Conservation (phyloP, 2,329 filamentous ascomycete genomes). For the Piedraia hortae region DNA sequence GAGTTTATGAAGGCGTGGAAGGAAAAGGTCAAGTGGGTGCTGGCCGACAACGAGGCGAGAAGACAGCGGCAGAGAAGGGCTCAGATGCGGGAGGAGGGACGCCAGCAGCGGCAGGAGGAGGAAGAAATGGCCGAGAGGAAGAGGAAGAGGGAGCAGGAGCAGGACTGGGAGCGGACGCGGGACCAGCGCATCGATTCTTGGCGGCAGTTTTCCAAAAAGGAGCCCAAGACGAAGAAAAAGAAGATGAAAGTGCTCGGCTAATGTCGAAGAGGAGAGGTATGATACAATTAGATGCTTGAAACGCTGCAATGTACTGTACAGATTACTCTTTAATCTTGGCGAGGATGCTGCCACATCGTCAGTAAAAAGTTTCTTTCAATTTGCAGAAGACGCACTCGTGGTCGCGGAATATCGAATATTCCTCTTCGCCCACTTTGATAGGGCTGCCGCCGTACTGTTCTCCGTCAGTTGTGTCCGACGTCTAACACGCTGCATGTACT, state of each 20-base stretch:
- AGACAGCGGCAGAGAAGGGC: slow-evolving; percentile 66
- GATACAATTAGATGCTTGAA: too few relatives aligned
- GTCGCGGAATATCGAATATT: slow-evolving; percentile 88
- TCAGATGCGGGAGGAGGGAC: slow-evolving; percentile 86
- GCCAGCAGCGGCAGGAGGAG: slow-evolving; percentile 63
- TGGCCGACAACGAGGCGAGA: slow-evolving; percentile 78
- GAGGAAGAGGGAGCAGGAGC: slow-evolving; percentile 54
- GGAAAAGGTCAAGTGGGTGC: slow-evolving; percentile 65
- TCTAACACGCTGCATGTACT: background rate
- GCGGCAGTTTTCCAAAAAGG: slow-evolving; percentile 42
- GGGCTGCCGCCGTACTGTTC: slow-evolving; percentile 68
- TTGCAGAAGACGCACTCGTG: slow-evolving; percentile 49
- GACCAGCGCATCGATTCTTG: slow-evolving; percentile 83
- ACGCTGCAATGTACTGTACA: too few relatives aligned
- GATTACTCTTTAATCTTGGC: slow-evolving; percentile 99
- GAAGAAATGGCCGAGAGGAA: slow-evolving; percentile 44
- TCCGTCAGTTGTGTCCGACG: slow-evolving; percentile 5
- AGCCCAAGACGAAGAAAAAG: slow-evolving; percentile 19
- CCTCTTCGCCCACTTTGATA: slow-evolving; percentile 91
- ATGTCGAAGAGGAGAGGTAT: too few relatives aligned
- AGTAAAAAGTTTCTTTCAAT: slow-evolving; percentile 2
- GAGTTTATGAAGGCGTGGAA: slow-evolving; percentile 69
- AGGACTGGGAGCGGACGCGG: slow-evolving; percentile 81
- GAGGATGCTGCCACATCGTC: slow-evolving; percentile 37
- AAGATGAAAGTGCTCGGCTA: slow-evolving; percentile 26